These are phyloP conservation scores for Aureobasidium lini DNA, from an alignment of 2,329 filamentous ascomycete species.

Conservation along the genomic window DNA sequence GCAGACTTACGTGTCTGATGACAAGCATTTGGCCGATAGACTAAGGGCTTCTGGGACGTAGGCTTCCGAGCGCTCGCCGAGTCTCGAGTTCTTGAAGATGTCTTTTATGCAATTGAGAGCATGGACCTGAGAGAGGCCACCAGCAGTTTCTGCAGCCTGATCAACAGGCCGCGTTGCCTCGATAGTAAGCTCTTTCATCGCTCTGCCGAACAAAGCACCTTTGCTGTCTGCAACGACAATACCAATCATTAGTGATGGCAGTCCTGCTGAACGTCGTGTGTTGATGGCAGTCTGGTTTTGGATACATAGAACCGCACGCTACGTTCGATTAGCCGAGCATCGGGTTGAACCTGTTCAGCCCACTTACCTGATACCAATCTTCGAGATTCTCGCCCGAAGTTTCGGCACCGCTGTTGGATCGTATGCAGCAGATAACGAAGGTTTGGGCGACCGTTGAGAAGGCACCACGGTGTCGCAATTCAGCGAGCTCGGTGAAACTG, in stretches of 20 bases:
- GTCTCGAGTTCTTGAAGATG: slow-evolving; percentile 74
- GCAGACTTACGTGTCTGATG: slow-evolving; percentile 60
- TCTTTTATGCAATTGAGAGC: slow-evolving; percentile 91
- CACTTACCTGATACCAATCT: slow-evolving; percentile 57
- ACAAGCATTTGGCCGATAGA: slow-evolving; percentile 72
- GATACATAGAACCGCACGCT: slow-evolving; percentile 63
- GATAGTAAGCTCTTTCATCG: slow-evolving; percentile 54
- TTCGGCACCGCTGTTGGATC: slow-evolving; percentile 24
- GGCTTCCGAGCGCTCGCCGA: slow-evolving; percentile 64
- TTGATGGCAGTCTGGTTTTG: slow-evolving; percentile 66
- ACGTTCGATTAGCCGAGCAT: not conserved
- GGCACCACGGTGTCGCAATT: slow-evolving; percentile 79
- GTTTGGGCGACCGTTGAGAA: slow-evolving; percentile 90
- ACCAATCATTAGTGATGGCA: slow-evolving; percentile 78
- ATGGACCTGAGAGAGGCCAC: slow-evolving; percentile 79
- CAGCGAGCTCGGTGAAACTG: slow-evolving; percentile 74
- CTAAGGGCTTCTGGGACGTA: slow-evolving; percentile 68
- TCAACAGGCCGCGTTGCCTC: slow-evolving; percentile 46
- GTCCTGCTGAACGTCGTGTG: slow-evolving; percentile 83
- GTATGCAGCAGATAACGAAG: slow-evolving; percentile 73
- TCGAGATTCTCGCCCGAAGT: slow-evolving; percentile 31
- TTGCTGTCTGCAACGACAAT: slow-evolving; percentile 60
- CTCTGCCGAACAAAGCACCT: slow-evolving; percentile 51
- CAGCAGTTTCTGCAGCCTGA: slow-evolving; percentile 45
- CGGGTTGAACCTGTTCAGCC: not conserved